phyloP scores from a whole-genome alignment of 2,329 filamentous ascomycete genomes.

The Colletotrichum viniferum region DNA sequence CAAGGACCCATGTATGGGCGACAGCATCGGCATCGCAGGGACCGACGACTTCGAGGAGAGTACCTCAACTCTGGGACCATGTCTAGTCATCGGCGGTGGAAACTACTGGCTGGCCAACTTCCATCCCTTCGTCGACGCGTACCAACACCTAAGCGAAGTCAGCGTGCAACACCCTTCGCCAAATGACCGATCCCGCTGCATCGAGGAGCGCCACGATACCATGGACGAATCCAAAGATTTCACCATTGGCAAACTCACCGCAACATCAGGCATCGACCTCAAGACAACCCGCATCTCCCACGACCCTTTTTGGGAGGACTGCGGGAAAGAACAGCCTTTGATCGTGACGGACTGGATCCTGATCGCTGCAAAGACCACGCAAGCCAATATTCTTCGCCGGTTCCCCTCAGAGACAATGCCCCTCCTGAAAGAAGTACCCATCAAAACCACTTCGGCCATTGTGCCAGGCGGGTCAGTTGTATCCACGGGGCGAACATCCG shows the following conservation, averaged over 20 bases:
- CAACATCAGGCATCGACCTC: conserved; percentile 45
- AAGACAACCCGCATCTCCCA: conserved; percentile 48
- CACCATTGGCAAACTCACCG: conserved; percentile 38
- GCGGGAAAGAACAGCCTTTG: conserved; percentile 41
- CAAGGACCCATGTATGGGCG: conserved; percentile 46
- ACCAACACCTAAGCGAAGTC: conserved; percentile 29
- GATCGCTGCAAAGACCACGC: conserved; percentile 35
- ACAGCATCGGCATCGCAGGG: conserved; percentile 44
- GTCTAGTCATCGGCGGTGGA: conserved; percentile 38
- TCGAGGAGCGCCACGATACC: conserved; percentile 39
- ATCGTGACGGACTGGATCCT: conserved; percentile 50
- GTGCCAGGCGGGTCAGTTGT: conserved; percentile 39
- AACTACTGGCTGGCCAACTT: conserved; percentile 49
- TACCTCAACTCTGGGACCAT: conserved; percentile 47
- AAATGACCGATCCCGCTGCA: conserved; percentile 40
- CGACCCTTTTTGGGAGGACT: conserved; percentile 49
- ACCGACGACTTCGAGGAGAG: conserved; percentile 34
- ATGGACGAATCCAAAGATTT: conserved; percentile 33
- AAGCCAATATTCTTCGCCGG: conserved; percentile 45
- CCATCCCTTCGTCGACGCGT: conserved; percentile 46
- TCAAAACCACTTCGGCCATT: conserved; percentile 34
- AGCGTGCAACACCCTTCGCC: conserved; percentile 45
- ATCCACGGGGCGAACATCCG: conserved; percentile 48
- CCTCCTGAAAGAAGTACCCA: conserved; percentile 32
- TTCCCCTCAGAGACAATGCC: conserved; percentile 41